Base-by-base conservation (phyloP, 768 basidiomycete species). In the Strobilomyces confusus region DNA sequence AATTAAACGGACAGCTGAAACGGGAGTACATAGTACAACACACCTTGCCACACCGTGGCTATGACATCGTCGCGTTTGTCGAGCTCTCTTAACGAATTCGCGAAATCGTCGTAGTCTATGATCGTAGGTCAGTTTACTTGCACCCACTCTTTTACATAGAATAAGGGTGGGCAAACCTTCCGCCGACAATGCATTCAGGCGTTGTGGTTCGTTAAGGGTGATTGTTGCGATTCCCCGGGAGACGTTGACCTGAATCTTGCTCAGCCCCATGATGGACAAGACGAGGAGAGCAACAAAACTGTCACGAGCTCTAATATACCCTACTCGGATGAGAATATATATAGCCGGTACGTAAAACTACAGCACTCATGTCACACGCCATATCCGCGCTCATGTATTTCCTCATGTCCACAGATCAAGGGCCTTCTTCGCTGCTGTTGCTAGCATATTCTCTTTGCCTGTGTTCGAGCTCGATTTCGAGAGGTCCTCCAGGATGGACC, bases 41-140 rank as follows among this genome's bases (percentile, higher is more conserved):
- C 54, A 79, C 85, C 86, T 75, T 86, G 86, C 80, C 83, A 81
- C 9, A 88, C 69, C 1, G 86, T 88, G 23, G 80, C 79, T 23
- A 83, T 52, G 7, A 87, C 84, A 58, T 87, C 84, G 1, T 78
- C 75, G 32, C 79, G 75, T 51, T 74, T 64, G 67, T 87, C 81
- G 22, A 87, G 77, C 9, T 77, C 77, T 57, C 83, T 72, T 54
- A 88, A 59, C 9, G 77, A 74, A 56, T 77, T 77, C 19, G 84
- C 81, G 44, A 88, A 78, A 2, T 71, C 76, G 48, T 81, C 75
- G 55, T 88, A 88, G 63, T 87, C 86, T 87, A 32, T 41, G 19
- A 20, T 44, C 20, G 6, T 9, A 29, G 29, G 29, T 26, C 36
- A 23, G 20, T 20, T 32, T 4, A 19, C 17, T 25, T 19, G 17